Base-by-base conservation (phyloP, 1,284 basidiomycete species). In the Ceratobasidium papillatum region DNA sequence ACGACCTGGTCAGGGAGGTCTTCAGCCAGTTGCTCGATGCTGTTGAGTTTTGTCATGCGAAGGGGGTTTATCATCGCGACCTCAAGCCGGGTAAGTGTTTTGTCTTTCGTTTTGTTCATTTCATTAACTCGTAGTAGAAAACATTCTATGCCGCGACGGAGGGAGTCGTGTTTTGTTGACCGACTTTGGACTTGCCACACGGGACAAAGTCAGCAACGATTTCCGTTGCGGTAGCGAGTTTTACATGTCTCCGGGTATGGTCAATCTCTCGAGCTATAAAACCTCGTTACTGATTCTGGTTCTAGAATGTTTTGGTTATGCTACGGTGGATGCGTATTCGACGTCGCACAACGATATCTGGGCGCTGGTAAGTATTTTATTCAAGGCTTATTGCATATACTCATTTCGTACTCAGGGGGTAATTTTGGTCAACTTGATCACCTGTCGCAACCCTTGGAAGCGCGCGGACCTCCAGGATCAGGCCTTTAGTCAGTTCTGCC, bases 121-220 rank as follows among this genome's bases (percentile, higher is more conserved):
- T 34, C 2, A 43, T 22, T 56, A n/a, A 51, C 22, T 58, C 25
- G 22, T 27, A 49, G 25, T 43, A 71, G 98, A 99, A 85, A 99
- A 99, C 83, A 92, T 99, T 78, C 86, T 99, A 76, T 98, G 95
- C 84, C 82, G 93, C 86, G 80, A 82, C 25, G 83, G 83, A 80
- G 96, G 96, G 77, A 87, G 91, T 78, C 88, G 89, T 77, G 89
- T 99, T 75, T 90, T 94, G 77, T 88, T 99, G 80, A 96, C 96
- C 72, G 98, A 99, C 84, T 99, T 99, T 82, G 97, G 98, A 54
- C 89, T 99, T 43, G 97, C 97, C 17, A 99, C 97, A 0, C 93
- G 92, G 47, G 95, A 99, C 78, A 89, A 89, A 80, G 84, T 88
- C 78, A 96, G 94, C 77, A 89, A 90, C 75, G 97, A 99, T 83